These are phyloP conservation scores for Ilyonectria sp. DNA, from an alignment of 2,329 filamentous ascomycete species.

Conservation along the genomic window DNA sequence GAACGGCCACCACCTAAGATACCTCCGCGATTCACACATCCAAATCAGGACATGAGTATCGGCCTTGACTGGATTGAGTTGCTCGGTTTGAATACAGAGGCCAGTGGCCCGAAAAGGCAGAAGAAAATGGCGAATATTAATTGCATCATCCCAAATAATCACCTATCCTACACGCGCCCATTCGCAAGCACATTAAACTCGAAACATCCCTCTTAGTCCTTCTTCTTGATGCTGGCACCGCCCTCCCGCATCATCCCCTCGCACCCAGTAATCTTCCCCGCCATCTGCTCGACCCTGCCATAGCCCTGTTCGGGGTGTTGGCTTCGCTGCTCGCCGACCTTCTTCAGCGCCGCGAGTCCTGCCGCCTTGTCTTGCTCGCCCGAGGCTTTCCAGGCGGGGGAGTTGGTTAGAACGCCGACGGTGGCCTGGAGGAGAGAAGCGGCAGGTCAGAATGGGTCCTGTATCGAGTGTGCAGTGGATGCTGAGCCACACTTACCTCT, in stretches of 20 bases:
- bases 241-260: conserved; percentile 80
- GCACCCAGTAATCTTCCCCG: conserved; percentile 75
- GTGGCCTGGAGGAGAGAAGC: conserved; percentile 59
- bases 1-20: background rate
- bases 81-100: background rate
- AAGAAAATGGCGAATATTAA: background rate
- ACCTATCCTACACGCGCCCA: conserved; percentile 12
- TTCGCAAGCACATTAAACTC: background rate
- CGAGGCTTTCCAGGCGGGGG: conserved; percentile 73
- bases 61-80: background rate
- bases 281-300: conserved; percentile 75
- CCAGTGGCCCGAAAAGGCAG: background rate
- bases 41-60: too few relatives aligned
- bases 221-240: conserved; percentile 61
- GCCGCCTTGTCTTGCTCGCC: conserved; percentile 76
- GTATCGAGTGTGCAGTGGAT: background rate
- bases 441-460: conserved; percentile 2
- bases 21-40: background rate
- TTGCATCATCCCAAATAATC: background rate
- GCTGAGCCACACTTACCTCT: conserved; percentile 63
- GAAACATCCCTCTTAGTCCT: conserved; percentile 32
- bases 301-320: conserved; percentile 67
- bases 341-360: conserved; percentile 75
- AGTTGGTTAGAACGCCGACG: conserved; percentile 74
- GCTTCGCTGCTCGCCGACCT: conserved; percentile 68